Evolutionary conservation across 768 basidiomycete genomes (phyloP).

Genomic region (Lentinula edodes): DNA sequence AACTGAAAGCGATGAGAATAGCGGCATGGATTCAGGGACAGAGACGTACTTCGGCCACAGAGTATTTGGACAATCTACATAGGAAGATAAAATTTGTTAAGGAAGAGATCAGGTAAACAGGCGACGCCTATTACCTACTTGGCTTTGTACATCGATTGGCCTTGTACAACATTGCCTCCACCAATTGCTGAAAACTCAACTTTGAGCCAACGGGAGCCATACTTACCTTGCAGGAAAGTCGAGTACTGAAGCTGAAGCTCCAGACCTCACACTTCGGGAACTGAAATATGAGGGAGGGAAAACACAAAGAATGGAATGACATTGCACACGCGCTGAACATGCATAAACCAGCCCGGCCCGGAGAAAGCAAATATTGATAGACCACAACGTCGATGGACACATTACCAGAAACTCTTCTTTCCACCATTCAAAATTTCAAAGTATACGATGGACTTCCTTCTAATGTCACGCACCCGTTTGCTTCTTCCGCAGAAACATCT

Average conservation of each 20-base stretch:
- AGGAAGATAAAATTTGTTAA: background rate
- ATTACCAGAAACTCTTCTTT: conserved; percentile 30
- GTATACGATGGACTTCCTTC: conserved; percentile 29
- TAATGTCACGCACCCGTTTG: conserved; percentile 40
- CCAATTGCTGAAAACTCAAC: conserved; percentile 3
- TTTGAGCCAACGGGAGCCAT: conserved; percentile 7
- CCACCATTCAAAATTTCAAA: conserved; percentile 36
- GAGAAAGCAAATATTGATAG: background rate
- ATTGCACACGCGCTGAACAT: background rate
- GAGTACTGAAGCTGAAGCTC: background rate
- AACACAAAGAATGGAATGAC: background rate
- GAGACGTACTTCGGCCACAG: background rate
- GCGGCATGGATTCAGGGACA: background rate
- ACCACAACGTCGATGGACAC: background rate
- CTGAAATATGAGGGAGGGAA: background rate
- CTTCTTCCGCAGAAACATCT: conserved; percentile 33
- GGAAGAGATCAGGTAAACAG: background rate
- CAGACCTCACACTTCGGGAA: background rate
- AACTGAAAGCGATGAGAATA: background rate
- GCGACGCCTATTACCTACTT: background rate
- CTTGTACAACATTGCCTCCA: conserved; percentile 7
- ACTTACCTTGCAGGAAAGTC: background rate
- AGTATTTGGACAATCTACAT: background rate
- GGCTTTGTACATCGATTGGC: conserved; percentile 1
- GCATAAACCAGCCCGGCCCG: background rate